A percentile compares a stretch with the other conserved stretches of the same genome.
These are phyloP conservation scores for Coniosporium tulheliwenetii DNA, from an alignment of 2,329 filamentous ascomycete species.

Conservation along the genomic window DNA sequence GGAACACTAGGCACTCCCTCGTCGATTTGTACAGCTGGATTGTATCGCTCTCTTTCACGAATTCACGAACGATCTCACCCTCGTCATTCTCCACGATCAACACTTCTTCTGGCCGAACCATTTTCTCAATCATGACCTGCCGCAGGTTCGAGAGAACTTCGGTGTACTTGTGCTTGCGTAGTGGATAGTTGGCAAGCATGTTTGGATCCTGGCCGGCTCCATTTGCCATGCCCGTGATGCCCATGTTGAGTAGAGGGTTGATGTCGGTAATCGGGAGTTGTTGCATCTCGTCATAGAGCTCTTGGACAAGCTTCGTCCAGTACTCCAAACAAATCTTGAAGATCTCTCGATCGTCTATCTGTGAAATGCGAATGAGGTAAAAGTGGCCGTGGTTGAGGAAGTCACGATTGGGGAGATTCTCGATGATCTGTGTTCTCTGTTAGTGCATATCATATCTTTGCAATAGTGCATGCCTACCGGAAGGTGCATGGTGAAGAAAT, in stretches of 20 bases:
- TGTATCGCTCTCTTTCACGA: constrained; percentile 97
- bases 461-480: constrained; percentile 38
- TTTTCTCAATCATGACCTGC: constrained; percentile 99
- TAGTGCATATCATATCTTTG: not conserved
- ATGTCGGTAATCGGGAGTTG: constrained; percentile 82
- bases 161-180: constrained; percentile 95
- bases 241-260: constrained; percentile 75
- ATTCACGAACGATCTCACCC: constrained; percentile 95
- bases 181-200: constrained; percentile 75
- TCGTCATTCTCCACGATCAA: constrained; percentile 99
- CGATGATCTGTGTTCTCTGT: constrained; percentile 50
- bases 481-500: constrained; percentile 90
- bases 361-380: constrained; percentile 93
- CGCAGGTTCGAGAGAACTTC: constrained; percentile 88
- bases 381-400: constrained; percentile 94
- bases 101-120: constrained; percentile 96
- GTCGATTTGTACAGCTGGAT: constrained; percentile 99
- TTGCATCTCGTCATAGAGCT: constrained; percentile 98
- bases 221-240: constrained; percentile 52
- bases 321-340: constrained; percentile 99
- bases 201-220: constrained; percentile 74
- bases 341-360: constrained; percentile 96
- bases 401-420: constrained; percentile 88
- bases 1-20: constrained; percentile 87
- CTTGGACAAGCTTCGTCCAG: constrained; percentile 96